Base-by-base conservation (phyloP, 352 stramenopile genomes). In the Phytophthora constricta region DNA sequence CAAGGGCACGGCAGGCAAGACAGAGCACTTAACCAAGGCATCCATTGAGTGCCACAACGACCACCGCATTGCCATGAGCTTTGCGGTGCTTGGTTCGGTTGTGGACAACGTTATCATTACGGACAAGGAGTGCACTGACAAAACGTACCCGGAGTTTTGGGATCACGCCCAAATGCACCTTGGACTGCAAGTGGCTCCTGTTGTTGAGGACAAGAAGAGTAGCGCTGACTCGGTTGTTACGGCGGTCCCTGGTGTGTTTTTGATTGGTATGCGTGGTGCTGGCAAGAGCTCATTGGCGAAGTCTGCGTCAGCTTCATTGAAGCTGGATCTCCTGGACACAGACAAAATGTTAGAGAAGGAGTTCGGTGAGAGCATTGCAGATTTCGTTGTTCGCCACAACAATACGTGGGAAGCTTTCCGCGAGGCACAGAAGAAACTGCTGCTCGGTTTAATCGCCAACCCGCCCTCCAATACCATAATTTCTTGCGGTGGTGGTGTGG, bases 41-140 rank as follows among this genome's bases (percentile, higher is more conserved):
- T 77, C 66, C 37, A 89, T 97, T 52, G 82, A 82, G 33, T 96
- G 87, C 59, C 98, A 99, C 80, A 98, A 99, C 65, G 97, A 99
- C 82, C 97, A 99, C 76, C 90, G 97, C 57, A 99, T 99, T 79
- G 97, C 97, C 20, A 99, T 99, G 97, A 98, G 95, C 62, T 99
- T 99, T 75, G 97, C 93, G 3, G 95, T 98, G 26, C 96, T 98
- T 59, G 96, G 86, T 9, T 86, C 96, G 14, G 95, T 98, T 5
- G 83, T 91, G 27, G 61, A 78, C 27, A 93, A 98, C 65, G 90
- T 99, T 5, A 89, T 96, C 42, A 98, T 99, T 73, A 91, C 96
- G 58, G 97, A 99, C 82, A 98, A 98, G 62, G 94, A 96, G 51
- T 99, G 97, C 77, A 99, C 96, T 5, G 92, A 95, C 58, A 99